These are phyloP conservation scores for Jimgerdemannia flammicorona DNA, from an alignment of 192 early-diverging fungal genomes.

Conservation along the genomic window DNA sequence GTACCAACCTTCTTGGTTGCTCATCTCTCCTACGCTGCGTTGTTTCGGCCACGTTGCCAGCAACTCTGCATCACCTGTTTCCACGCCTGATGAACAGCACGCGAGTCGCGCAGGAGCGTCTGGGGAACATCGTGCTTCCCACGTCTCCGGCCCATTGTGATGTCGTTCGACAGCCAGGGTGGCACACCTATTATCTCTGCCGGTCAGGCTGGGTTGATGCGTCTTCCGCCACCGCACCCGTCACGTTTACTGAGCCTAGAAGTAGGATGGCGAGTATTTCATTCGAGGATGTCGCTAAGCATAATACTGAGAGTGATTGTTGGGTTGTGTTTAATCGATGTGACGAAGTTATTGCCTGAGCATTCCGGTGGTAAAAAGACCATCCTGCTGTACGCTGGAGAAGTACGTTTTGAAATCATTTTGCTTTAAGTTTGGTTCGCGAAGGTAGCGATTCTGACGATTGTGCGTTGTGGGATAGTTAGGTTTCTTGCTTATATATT, in stretches of 20 bases:
- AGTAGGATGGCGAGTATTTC: constrained; percentile 48
- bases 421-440: background rate
- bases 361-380: constrained; percentile 86
- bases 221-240: constrained; percentile 27
- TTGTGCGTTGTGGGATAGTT: too few species aligned
- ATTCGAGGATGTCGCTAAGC: constrained; percentile 76
- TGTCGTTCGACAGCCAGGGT: constrained; percentile 25
- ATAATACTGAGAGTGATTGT: constrained; percentile 76
- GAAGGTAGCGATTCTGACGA: too few species aligned
- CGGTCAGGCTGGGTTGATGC: constrained; percentile 28
- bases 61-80: constrained; percentile 59
- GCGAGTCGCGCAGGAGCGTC: constrained; percentile 52
- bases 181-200: constrained; percentile 24
- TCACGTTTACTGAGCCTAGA: constrained; percentile 4
- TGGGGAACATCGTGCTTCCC: constrained; percentile 63
- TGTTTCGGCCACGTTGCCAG: constrained; percentile 92
- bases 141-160: constrained; percentile 50
- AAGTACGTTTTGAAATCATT: background rate
- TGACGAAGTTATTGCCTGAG: constrained; percentile 72
- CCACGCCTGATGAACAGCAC: constrained; percentile 47
- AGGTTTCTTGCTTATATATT: too few species aligned
- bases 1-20: constrained; percentile 93
- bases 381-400: constrained; percentile 80
- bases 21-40: constrained; percentile 93
- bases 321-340: constrained; percentile 87